Conservation (phyloP, 169 alveolate species). For the Perkinsus marinus region DNA sequence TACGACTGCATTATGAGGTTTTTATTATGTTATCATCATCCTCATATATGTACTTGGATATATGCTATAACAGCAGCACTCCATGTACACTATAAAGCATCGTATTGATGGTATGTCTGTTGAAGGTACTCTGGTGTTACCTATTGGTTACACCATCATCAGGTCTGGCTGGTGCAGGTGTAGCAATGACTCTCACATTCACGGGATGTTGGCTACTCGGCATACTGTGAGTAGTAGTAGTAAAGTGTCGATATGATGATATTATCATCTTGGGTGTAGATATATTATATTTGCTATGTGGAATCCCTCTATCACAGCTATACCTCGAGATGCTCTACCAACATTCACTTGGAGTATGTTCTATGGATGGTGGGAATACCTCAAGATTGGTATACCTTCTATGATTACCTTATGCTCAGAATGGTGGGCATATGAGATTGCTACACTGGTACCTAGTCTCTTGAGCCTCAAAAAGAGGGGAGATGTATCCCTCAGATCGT, state of each 20-base stretch:
- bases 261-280: neutral
- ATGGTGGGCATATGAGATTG: neutral
- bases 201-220: neutral
- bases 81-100: neutral
- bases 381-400: neutral
- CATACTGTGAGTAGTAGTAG: neutral
- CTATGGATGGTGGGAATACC: neutral
- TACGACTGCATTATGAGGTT: neutral
- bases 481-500: neutral
- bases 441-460: neutral
- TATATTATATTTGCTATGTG: neutral
- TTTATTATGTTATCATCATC: neutral
- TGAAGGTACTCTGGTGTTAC: neutral
- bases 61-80: neutral
- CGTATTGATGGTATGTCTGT: neutral
- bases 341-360: neutral
- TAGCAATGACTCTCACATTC: neutral
- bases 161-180: neutral
- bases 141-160: neutral
- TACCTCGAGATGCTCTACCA: neutral
- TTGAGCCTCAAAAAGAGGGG: neutral
- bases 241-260: neutral
- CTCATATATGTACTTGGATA: neutral
- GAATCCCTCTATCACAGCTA: neutral
- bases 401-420: neutral